Evolutionary conservation across 331 rosid genomes (phyloP).

Genomic region (Saraca asoca): DNA sequence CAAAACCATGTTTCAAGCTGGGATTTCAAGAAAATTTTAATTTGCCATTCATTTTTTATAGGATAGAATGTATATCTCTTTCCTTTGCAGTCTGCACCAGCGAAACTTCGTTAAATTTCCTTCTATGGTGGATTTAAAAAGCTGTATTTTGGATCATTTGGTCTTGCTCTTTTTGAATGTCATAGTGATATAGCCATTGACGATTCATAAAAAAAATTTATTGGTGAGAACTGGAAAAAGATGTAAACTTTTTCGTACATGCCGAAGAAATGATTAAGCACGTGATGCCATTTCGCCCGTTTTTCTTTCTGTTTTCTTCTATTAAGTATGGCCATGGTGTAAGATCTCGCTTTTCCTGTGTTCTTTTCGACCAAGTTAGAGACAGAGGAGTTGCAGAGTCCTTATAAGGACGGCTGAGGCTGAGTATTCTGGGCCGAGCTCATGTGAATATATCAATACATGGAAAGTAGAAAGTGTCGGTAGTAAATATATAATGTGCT

Average conservation of each 20-base stretch:
- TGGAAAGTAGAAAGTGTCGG: conserved; percentile 46
- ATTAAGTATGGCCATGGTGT: conserved; percentile 25
- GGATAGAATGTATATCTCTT: neutral
- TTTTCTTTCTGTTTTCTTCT: conserved; percentile 22
- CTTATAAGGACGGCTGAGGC: conserved; percentile 27
- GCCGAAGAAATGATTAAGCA: conserved; percentile 45
- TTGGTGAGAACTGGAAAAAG: conserved; percentile 28
- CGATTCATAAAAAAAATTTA: conserved; percentile 39
- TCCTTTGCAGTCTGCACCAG: conserved; percentile 11
- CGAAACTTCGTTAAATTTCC: neutral
- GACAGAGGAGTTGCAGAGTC: conserved; percentile 36
- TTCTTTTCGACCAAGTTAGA: conserved; percentile 26
- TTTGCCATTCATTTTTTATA: neutral
- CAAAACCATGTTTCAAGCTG: neutral
- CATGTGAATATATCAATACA: conserved; percentile 56
- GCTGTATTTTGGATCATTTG: neutral
- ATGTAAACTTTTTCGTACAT: conserved; percentile 47
- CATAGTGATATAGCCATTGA: conserved; percentile 23
- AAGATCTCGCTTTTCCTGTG: conserved; percentile 40
- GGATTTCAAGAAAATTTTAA: neutral
- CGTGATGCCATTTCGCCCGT: conserved; percentile 23
- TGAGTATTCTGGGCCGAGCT: conserved; percentile 42
- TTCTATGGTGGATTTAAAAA: neutral
- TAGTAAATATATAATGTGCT: conserved; percentile 37
- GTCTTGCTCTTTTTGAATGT: conserved; percentile 2